Base-by-base conservation (phyloP, 176 grass and related monocot genomes). In the Cocos nucifera region DNA sequence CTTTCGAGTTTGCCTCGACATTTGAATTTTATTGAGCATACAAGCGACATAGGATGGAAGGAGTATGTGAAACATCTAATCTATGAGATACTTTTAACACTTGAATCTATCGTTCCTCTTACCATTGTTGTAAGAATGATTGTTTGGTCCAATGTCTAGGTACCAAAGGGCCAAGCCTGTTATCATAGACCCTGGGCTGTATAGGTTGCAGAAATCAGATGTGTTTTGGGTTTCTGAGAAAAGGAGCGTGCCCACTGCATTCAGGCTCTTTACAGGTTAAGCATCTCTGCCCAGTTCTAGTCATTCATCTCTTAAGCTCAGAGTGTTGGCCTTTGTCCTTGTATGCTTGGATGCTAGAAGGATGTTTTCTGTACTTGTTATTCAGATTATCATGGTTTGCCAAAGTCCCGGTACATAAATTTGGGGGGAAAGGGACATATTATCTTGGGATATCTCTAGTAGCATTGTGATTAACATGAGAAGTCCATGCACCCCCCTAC, bases 111-210 rank as follows among this genome's bases (percentile, higher is more conserved):
- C 19, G 9, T 35, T 56, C 32, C 4, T 14, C 35, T 35, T 10
- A 35, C 7, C 35, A 7, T 56, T 68, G 25, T 14, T 6, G 3
- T 53, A 20, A 14, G 2, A 15, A 35, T 68, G 9, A 19, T 3
- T 55, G 1, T 14, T 20, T 22, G 32, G 29, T 68, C 16, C 15
- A 22, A 0, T 21, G 8, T 44, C 2, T 68, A 68, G 65, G 65
- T 68, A 39, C 52, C 65, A 68, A 27, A 68, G 65, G 26, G 65
- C 65, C 6, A 68, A 68, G 22, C 65, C 65, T 4, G n/a, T 68
- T 39, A 68, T 68, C 7, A 68, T 68, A 56, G 65, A 68, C 56
- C 65, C 65, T 56, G 65, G 65, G 65, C 35, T 68, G 65, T 68
- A 68, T 56, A 5, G 30, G 53, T 35, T 12, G 6, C 35, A 68